These are phyloP conservation scores for Magnusiomyces ingens DNA, from an alignment of 1,139 yeast species.

Conservation along the genomic window DNA sequence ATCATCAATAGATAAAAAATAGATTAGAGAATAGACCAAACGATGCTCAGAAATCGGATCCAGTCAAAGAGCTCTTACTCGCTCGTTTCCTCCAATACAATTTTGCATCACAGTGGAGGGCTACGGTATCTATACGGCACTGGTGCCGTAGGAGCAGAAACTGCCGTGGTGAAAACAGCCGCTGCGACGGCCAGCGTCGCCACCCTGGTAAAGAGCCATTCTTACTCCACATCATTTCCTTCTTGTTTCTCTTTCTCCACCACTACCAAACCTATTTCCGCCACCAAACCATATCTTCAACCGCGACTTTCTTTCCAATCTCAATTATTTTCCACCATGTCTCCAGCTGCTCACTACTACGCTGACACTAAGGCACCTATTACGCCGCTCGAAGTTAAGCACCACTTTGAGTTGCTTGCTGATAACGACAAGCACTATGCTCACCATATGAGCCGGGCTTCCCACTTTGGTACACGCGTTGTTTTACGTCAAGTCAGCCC, in stretches of 20 bases:
- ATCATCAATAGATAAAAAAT: neutral
- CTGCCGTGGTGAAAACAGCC: too few relatives aligned
- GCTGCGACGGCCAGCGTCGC: too few relatives aligned
- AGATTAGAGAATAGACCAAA: too few relatives aligned
- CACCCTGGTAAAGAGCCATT: neutral
- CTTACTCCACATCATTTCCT: neutral
- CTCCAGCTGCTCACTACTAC: conserved; percentile 15
- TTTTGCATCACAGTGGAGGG: too few relatives aligned
- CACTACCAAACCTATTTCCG: neutral
- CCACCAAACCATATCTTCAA: neutral
- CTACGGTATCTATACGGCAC: too few relatives aligned
- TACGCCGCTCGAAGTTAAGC: conserved; percentile 28
- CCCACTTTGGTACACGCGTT: conserved; percentile 75
- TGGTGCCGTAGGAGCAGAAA: too few relatives aligned
- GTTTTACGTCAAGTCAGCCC: conserved; percentile 79
- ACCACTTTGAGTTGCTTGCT: conserved; percentile 45
- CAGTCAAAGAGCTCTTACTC: too few relatives aligned
- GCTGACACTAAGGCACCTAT: conserved; percentile 48
- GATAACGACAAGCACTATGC: conserved; percentile 62
- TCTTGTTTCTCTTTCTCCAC: neutral
- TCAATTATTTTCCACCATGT: neutral
- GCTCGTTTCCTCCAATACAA: too few relatives aligned
- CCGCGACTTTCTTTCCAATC: neutral
- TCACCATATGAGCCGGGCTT: conserved; percentile 59
- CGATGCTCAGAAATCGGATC: too few relatives aligned